Percentiles rank a stretch among this genome's conserved stretches.
Conservation (phyloP, 106 monocot species). For the Agapanthus africanus region DNA sequence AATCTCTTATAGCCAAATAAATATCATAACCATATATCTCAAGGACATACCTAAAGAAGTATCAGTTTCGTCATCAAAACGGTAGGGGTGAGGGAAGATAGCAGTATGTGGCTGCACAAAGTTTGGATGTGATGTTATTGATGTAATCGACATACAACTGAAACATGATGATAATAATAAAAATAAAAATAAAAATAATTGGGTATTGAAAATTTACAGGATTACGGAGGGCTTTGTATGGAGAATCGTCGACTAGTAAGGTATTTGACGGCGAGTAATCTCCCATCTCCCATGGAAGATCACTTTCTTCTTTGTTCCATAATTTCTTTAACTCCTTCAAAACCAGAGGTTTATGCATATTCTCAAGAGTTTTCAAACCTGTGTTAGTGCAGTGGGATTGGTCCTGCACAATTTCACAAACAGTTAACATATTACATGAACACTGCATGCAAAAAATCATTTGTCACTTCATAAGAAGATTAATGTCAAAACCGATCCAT, state of each 20-base stretch:
- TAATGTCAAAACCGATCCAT: neutral
- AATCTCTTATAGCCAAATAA: neutral
- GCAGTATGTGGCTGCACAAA: slow-evolving; percentile 55
- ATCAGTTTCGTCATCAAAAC: slow-evolving; percentile 34
- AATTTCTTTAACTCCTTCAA: slow-evolving; percentile 74
- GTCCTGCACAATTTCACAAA: slow-evolving; percentile 36
- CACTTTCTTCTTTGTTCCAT: slow-evolving; percentile 61
- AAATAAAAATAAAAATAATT: slow-evolving; percentile 3
- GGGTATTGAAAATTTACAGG: slow-evolving; percentile 41
- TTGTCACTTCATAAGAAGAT: neutral
- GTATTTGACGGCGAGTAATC: slow-evolving; percentile 72
- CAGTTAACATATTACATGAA: neutral
- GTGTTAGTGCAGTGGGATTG: slow-evolving; percentile 73
- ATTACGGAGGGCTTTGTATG: slow-evolving; percentile 92
- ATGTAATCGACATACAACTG: neutral
- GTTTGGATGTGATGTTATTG: neutral
- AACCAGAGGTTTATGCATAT: slow-evolving; percentile 70
- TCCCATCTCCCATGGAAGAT: slow-evolving; percentile 77
- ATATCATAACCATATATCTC: neutral
- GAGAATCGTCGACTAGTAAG: slow-evolving; percentile 91
- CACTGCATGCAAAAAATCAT: too few relatives aligned
- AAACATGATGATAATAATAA: neutral
- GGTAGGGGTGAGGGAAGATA: slow-evolving; percentile 74
- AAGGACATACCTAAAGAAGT: slow-evolving; percentile 64
- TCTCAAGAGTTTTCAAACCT: slow-evolving; percentile 51